Evolutionary conservation across 2,329 filamentous ascomycete genomes (phyloP), one percentile per base, ranked within the genome.

Genomic region (Lecanoromycetidae sp.): DNA sequence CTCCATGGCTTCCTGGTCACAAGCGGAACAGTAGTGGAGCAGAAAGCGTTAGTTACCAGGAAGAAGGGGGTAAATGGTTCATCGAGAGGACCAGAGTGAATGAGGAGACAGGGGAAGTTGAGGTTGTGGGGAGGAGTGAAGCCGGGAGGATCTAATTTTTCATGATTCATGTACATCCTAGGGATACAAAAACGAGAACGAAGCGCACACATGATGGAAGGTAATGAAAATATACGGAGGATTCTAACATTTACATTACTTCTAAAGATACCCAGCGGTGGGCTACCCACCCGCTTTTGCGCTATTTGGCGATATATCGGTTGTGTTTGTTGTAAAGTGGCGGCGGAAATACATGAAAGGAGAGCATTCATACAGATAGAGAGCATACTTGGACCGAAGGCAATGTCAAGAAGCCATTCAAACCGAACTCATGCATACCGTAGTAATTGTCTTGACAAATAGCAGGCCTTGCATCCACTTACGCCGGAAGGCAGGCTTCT

Each of bases 1-100:
- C 22, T 26, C 19, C 22, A 1, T 36, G 44, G 41, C 19, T 23
- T 17, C 27, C 53, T 50, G 44, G 56, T 27, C 63, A 65, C 43
- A 61, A 60, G 37, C 55, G 63, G 23, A 59, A 54, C 20, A 63
- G 59, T 53, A 64, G 61, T 50, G 58, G 58, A 2, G 56, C 60
- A 3, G 61, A 63, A 30, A 64, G 62, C 46, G 58, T 65, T 25
- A 63, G 61, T 52, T 65, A 64, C 48, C 56, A 56, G 22, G 58
- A 60, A 20, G 58, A 59, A 23, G 54, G 53, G n/a, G 58, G 61
- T 9, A 56, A 59, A 25, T 65, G 62, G 62, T 57, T 65, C 4
- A 44, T 63, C 10, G 63, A 65, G 52, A 60, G 59, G 44, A 55
- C 61, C 38, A 52, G 61, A 12, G 20, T 47, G 17, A 29, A 33